Evolutionary conservation across 352 stramenopile species (phyloP), one percentile per base, ranked within the genome.

Genomic region (Phytophthora pistaciae): DNA sequence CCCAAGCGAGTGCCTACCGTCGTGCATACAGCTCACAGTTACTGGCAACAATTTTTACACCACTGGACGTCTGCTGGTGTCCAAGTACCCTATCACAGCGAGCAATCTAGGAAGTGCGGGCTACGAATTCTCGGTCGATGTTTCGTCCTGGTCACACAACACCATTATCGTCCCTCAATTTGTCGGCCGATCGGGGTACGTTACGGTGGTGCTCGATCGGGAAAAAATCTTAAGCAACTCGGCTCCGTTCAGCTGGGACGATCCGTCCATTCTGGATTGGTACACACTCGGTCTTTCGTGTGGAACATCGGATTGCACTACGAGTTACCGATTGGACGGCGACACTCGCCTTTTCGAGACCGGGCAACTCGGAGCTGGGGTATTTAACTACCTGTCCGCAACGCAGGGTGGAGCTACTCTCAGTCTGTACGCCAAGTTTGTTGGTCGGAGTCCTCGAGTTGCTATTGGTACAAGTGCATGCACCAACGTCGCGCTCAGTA

Each of bases 251-350:
- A 88, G 79, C 54, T 91, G 83, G 83, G 78, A 88, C 23, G 81
- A 90, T 59, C 83, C 83, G 18, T 70, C 70, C 0, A 72, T 90
- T 52, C 70, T 91, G 3, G 81, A 90, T 57, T 91, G 83, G 83
- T 79, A 87, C 49, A 87, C 81, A 21, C 71, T 86, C 23, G 75
- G 60, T 5, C 36, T 74, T n/a, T 78, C 67, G 0, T 91, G 83
- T 23, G 67, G 68, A 3, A 61, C 83, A 13, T 18, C 71, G 1
- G 78, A 85, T 56, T 91, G 83, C 31, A 80, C 79, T 31, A 90
- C 81, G 3, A 82, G 70, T n/a, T 75, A 89, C 31, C 65, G 66
- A 1, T 63, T 91, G 21, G 77, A 83, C 60, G 83, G 83, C 25
- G 60, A 88, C 29, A 74, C 79, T 3, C 74, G 66, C 31, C 70